Conservation (phyloP, 768 basidiomycete genomes). For the Coprinopsis marcescibilis region DNA sequence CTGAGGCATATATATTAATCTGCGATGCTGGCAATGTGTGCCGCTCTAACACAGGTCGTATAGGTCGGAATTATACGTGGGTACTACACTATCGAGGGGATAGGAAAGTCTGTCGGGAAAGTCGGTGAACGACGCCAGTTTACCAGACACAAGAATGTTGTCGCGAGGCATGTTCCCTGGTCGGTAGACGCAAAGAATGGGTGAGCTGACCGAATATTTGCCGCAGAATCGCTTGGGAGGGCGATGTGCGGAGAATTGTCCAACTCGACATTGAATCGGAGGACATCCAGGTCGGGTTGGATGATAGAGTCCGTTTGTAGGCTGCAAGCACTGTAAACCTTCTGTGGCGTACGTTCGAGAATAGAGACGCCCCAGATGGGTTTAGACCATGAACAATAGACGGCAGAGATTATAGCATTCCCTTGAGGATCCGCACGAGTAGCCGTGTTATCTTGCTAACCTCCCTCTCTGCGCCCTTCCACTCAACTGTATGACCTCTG, state of each 20-base stretch:
- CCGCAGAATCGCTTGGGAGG: background rate
- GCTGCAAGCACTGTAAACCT: background rate
- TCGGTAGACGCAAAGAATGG: no score
- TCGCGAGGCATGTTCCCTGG: conserved; percentile 1
- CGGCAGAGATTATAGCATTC: conserved; percentile 50
- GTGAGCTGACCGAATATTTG: background rate
- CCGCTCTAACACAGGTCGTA: background rate
- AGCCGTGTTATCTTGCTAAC: conserved; percentile 61
- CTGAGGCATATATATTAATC: background rate
- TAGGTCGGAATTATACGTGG: conserved; percentile 5
- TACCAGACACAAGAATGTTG: conserved; percentile 4
- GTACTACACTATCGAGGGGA: conserved; percentile 7
- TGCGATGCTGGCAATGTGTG: background rate
- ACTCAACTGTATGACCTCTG: conserved; percentile 42
- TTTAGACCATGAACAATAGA: background rate
- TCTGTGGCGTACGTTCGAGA: background rate
- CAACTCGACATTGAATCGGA: background rate
- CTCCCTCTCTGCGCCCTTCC: conserved; percentile 53
- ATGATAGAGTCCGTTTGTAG: background rate
- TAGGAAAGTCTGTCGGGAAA: background rate
- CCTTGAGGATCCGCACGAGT: conserved; percentile 58
- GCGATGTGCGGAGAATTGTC: background rate
- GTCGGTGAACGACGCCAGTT: background rate
- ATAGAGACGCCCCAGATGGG: background rate
- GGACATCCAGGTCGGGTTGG: background rate